phyloP scores from a whole-genome alignment of 129 eudicot genomes.

The Lactuca sativa region DNA sequence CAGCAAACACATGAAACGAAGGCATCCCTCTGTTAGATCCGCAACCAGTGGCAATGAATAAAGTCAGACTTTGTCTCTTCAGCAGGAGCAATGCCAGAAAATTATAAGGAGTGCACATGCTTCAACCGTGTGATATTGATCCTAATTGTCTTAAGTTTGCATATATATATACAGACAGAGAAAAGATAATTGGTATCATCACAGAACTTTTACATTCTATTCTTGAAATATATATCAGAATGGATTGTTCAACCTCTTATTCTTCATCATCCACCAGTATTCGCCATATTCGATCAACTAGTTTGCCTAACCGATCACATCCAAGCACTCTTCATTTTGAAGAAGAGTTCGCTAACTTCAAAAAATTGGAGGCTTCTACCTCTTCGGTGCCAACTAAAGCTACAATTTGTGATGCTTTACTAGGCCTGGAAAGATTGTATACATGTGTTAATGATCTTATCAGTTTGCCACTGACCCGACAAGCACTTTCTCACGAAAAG shows the following conservation, averaged over 20 bases:
- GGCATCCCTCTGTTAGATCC: too few relatives aligned
- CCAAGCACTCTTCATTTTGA: constrained; percentile 38
- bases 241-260: constrained; percentile 27
- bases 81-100: constrained; percentile 10
- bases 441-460: constrained; percentile 28
- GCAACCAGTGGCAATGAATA: not conserved
- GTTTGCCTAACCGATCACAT: constrained; percentile 41
- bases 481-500: constrained; percentile 29
- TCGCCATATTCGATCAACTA: constrained; percentile 43
- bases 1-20: too few relatives aligned
- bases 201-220: constrained; percentile 16
- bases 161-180: constrained; percentile 12
- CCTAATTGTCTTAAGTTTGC: not conserved
- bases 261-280: constrained; percentile 20
- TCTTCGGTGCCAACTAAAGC: constrained; percentile 6
- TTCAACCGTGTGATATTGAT: not conserved
- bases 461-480: constrained; percentile 32
- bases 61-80: constrained; percentile 13
- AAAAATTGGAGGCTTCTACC: not conserved
- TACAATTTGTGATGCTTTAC: constrained; percentile 12
- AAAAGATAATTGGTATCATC: not conserved
- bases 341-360: constrained; percentile 25
- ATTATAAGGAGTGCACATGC: constrained; percentile 3
- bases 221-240: constrained; percentile 1
- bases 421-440: constrained; percentile 21